phyloP scores from a whole-genome alignment of 352 stramenopile species.

The Globisporangium yorkense region DNA sequence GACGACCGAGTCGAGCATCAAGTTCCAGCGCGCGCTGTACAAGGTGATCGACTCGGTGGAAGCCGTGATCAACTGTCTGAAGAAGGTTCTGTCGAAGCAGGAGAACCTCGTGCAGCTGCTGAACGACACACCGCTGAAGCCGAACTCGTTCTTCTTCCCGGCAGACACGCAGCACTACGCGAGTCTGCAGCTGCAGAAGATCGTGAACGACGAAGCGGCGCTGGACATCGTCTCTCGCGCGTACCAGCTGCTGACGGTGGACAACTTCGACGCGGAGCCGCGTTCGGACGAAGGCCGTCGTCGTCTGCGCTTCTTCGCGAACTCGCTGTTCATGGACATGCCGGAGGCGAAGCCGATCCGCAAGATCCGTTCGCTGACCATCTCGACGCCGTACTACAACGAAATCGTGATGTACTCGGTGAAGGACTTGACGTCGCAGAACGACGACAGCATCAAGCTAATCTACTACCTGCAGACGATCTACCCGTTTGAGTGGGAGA shows the following conservation, averaged over 20 bases:
- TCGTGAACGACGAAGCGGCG: conserved; percentile 79
- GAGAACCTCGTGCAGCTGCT: conserved; percentile 83
- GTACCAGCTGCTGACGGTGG: conserved; percentile 83
- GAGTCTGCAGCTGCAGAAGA: conserved; percentile 69
- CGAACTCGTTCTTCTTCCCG: conserved; percentile 88
- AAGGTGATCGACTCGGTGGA: conserved; percentile 83
- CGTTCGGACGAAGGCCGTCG: conserved; percentile 82
- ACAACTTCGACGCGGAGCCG: conserved; percentile 88
- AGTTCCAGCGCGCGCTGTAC: conserved; percentile 83
- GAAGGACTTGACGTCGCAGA: conserved; percentile 79
- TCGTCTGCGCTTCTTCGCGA: conserved; percentile 82
- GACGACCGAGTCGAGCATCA: too few relatives aligned
- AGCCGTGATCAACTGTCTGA: conserved; percentile 75
- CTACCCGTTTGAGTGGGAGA: conserved; percentile 84
- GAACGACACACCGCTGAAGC: conserved; percentile 80
- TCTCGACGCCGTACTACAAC: conserved; percentile 87
- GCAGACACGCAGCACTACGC: conserved; percentile 81
- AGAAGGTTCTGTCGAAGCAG: conserved; percentile 80
- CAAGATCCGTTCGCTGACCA: conserved; percentile 80
- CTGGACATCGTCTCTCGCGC: conserved; percentile 81
- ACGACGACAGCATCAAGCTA: conserved; percentile 93
- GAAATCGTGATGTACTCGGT: conserved; percentile 90
- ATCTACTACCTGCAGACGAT: conserved; percentile 94
- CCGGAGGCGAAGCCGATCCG: conserved; percentile 78
- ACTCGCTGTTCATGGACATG: conserved; percentile 90